Percentiles rank a stretch among this genome's conserved stretches.
These are phyloP conservation scores for Polytolypa hystricis DNA, from an alignment of 2,329 filamentous ascomycete species.

Conservation along the genomic window DNA sequence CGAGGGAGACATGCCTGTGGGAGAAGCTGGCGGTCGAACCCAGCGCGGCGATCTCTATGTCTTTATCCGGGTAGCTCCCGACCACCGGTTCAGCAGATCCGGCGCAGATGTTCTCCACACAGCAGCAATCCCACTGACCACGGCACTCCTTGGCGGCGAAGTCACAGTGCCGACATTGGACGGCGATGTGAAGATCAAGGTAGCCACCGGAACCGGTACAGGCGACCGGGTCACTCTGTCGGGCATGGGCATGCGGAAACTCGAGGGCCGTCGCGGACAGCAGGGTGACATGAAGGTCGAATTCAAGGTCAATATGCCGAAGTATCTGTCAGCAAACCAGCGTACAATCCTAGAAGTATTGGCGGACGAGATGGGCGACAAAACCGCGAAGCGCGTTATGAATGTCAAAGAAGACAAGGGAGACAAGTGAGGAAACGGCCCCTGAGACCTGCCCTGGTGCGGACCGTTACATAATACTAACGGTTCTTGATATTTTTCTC, in stretches of 20 bases:
- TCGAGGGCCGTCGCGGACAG: conserved; percentile 52
- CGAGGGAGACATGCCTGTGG: conserved; percentile 73
- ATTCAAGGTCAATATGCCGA: conserved; percentile 91
- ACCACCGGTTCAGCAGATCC: conserved; percentile 76
- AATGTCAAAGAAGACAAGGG: conserved; percentile 54
- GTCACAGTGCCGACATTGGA: conserved; percentile 83
- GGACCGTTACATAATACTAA: too few relatives aligned
- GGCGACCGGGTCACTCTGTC: conserved; percentile 82
- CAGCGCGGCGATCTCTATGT: conserved; percentile 83
- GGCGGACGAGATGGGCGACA: conserved; percentile 90
- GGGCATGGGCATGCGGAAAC: conserved; percentile 88
- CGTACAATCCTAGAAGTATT: conserved; percentile 89
- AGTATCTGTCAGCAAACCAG: conserved; percentile 84
- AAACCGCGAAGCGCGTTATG: conserved; percentile 86
- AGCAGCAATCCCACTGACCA: conserved; percentile 81
- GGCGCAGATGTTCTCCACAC: conserved; percentile 91
- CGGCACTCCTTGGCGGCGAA: conserved; percentile 82
- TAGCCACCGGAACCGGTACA: conserved; percentile 81
- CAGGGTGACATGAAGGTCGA: conserved; percentile 79
- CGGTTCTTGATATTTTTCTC: neutral
- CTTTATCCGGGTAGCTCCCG: conserved; percentile 75
- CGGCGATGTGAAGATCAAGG: conserved; percentile 78
- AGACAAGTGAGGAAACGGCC: conserved; percentile 21
- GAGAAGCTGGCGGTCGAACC: conserved; percentile 52
- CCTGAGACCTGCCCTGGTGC: neutral